Evolutionary conservation across 768 basidiomycete species (phyloP), one percentile per base, ranked within the genome.

Genomic region (Kwoniella sp.): DNA sequence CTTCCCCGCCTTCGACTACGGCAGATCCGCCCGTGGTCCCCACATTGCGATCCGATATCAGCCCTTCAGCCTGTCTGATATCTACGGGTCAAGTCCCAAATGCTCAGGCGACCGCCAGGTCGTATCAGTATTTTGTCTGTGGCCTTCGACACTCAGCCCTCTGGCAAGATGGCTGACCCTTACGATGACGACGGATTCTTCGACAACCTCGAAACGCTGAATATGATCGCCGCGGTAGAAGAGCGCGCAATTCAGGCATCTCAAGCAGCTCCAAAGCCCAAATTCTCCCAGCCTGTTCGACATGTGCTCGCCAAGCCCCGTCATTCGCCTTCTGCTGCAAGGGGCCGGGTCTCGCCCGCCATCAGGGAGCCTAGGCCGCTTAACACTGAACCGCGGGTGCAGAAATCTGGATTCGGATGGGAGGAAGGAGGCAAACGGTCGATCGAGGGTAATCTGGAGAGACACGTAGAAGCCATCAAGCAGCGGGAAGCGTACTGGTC

Each of bases 401-500:
- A 47, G 4, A 41, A 33, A 4, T 41, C 50, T 14, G 67, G 61
- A 22, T 69, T 69, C 28, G 67, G 67, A 17, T 69, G 63, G 63
- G 63, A 63, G 42, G 26, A 57, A 46, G 61, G 61, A 10, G 67
- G 67, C 2, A 69, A 69, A 40, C 38, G 61, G 26, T 53, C 52
- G 2, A 50, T 61, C 3, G 56, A 60, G n/a, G 60, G 58, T 9
- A 60, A 62, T 34, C 20, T 65, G 1, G 58, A 62, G 27, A 53
- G 66, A 34, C 60, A 62, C 36, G 45, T 68, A 15, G 38, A 46
- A n/a, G 44, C 46, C 26, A 38, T 58, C 28, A 51, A 62, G 22
- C 31, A 60, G 26, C 46, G 55, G 14, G 50, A 63, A 41, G 50
- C 49, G 3, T 65, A 65, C 29, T 60, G 63, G 60, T 22, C 19